A percentile compares a stretch with the other conserved stretches of the same genome.
Evolutionary conservation across 2,329 filamentous ascomycete species (phyloP).

Genomic region (Chaetomiaceae sp.): DNA sequence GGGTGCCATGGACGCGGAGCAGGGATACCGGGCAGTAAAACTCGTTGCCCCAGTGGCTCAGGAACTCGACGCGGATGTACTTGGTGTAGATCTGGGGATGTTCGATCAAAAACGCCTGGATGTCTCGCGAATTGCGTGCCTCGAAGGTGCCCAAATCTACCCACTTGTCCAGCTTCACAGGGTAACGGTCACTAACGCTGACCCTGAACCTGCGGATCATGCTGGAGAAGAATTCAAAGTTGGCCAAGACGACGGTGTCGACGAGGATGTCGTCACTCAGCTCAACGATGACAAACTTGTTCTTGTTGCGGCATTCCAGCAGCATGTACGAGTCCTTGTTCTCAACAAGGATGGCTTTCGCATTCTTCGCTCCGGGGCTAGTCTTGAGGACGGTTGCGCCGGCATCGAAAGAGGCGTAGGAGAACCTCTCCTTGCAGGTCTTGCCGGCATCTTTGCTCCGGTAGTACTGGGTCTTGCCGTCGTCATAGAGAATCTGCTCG

Average conservation of each 20-base stretch:
- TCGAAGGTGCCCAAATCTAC: slow-evolving; percentile 82
- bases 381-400: slow-evolving; percentile 91
- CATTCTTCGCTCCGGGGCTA: slow-evolving; percentile 78
- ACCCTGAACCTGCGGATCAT: slow-evolving; percentile 89
- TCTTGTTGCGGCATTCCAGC: slow-evolving; percentile 77
- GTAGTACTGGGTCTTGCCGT: slow-evolving; percentile 49
- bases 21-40: slow-evolving; percentile 94
- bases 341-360: slow-evolving; percentile 84
- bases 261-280: slow-evolving; percentile 82
- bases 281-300: slow-evolving; percentile 94
- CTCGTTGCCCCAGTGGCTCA: slow-evolving; percentile 92
- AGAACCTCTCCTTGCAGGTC: slow-evolving; percentile 96
- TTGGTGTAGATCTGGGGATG: slow-evolving; percentile 95
- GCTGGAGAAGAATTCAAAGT: slow-evolving; percentile 98
- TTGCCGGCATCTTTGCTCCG: slow-evolving; percentile 91
- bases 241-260: slow-evolving; percentile 94
- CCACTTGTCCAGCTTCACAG: slow-evolving; percentile 89
- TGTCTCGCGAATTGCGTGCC: slow-evolving; percentile 84
- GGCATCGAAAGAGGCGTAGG: slow-evolving; percentile 95
- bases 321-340: slow-evolving; percentile 99
- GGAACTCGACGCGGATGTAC: slow-evolving; percentile 85
- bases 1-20: slow-evolving; percentile 87
- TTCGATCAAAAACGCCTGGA: slow-evolving; percentile 90
- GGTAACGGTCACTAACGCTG: slow-evolving; percentile 91
- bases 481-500: slow-evolving; percentile 43